Conservation (phyloP, 129 eudicot species). For the Chrysanthemum lavandulifolium region DNA sequence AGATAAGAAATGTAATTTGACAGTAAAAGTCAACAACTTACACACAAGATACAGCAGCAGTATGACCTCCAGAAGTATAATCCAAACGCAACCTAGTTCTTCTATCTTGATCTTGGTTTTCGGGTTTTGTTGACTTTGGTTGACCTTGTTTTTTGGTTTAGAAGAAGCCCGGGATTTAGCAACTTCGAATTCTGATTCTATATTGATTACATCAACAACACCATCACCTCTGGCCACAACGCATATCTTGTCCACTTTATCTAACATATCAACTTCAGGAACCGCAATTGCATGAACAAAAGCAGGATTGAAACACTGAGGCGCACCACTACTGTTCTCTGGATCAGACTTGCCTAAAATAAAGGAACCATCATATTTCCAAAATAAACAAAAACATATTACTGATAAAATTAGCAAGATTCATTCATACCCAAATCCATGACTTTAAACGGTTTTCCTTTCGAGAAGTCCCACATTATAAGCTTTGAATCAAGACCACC, state of each 20-base stretch:
- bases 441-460: slow-evolving; percentile 66
- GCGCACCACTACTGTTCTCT: slow-evolving; percentile 38
- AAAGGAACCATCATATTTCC: not conserved
- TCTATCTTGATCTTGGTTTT: slow-evolving; percentile 37
- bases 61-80: slow-evolving; percentile 83
- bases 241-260: slow-evolving; percentile 69
- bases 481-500: slow-evolving; percentile 95
- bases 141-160: slow-evolving; percentile 38
- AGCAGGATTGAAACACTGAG: slow-evolving; percentile 84
- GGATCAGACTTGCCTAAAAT: slow-evolving; percentile 41
- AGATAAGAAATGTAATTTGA: not conserved
- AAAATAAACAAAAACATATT: not conserved
- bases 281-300: slow-evolving; percentile 82
- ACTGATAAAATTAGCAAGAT: not conserved
- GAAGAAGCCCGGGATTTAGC: slow-evolving; percentile 41
- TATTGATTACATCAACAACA: slow-evolving; percentile 64
- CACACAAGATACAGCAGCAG: slow-evolving; percentile 95
- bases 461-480: slow-evolving; percentile 93
- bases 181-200: slow-evolving; percentile 64
- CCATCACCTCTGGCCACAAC: slow-evolving; percentile 97
- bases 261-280: slow-evolving; percentile 76
- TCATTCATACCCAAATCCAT: slow-evolving; percentile 66
- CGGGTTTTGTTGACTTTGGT: slow-evolving; percentile 39
- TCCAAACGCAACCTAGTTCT: slow-evolving; percentile 63
- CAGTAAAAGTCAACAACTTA: slow-evolving; percentile 41